Evolutionary conservation across 192 early-diverging fungal species (phyloP).

Genomic region (Chytriomyces sp.): DNA sequence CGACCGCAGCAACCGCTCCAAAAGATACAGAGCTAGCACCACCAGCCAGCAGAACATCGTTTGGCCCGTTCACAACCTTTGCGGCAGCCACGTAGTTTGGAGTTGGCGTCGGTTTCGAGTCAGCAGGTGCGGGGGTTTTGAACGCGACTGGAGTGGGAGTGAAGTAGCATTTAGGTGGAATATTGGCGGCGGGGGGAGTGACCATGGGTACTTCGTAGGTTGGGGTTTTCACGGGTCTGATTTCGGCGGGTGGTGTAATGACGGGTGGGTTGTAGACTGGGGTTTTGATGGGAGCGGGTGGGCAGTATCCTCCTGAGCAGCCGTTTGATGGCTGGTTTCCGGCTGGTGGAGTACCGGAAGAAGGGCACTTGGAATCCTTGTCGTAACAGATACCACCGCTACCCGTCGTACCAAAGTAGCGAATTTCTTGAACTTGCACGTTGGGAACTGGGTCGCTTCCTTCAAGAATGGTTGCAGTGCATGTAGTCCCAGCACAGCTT

Average conservation of each 20-base stretch:
- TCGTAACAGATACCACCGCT: not conserved
- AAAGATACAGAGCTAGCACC: no score
- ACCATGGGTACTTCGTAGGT: slow-evolving; percentile 4
- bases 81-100: no score
- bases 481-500: not conserved
- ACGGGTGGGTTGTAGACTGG: not conserved
- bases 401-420: not conserved
- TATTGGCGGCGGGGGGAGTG: not conserved
- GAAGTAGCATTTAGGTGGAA: no score
- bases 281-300: not conserved
- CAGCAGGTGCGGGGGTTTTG: no score
- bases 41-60: no score
- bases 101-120: no score
- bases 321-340: not conserved
- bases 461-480: not conserved
- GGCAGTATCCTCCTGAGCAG: not conserved
- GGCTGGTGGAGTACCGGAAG: not conserved
- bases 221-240: not conserved
- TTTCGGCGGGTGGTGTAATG: not conserved
- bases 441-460: not conserved
- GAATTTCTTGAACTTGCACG: not conserved
- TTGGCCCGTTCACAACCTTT: no score
- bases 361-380: not conserved
- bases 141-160: no score
- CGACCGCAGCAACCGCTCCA: no score